Conservation (phyloP, 441 rosid genomes). For the Gossypium gossypioides region DNA sequence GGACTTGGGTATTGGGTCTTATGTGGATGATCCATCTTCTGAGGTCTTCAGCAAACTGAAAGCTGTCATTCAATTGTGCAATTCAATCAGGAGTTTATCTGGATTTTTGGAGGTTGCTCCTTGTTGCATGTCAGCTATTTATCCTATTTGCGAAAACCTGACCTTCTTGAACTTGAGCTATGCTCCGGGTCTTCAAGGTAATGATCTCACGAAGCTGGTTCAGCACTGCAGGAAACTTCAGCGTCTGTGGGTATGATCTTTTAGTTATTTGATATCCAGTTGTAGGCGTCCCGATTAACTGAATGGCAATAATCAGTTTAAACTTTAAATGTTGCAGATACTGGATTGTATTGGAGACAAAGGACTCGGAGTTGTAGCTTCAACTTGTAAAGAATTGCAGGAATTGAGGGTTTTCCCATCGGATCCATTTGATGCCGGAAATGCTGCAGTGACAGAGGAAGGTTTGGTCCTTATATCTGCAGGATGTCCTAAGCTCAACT, state of each 20-base stretch:
- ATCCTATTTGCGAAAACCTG: constrained; percentile 47
- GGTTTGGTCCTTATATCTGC: constrained; percentile 75
- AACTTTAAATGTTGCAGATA: constrained; percentile 43
- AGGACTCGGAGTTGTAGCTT: constrained; percentile 74
- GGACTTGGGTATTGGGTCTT: constrained; percentile 81
- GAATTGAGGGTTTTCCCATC: constrained; percentile 86
- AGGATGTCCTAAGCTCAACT: constrained; percentile 79
- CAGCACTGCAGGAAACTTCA: constrained; percentile 60
- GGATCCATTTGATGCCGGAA: constrained; percentile 44
- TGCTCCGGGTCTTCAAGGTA: constrained; percentile 61
- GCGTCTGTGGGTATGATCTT: constrained; percentile 62
- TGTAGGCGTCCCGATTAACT: background rate
- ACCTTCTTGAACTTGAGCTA: constrained; percentile 76
- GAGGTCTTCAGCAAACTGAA: constrained; percentile 38
- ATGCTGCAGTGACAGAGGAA: constrained; percentile 68
- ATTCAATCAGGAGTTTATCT: constrained; percentile 61
- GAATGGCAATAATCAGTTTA: constrained; percentile 10
- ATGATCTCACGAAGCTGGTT: constrained; percentile 52
- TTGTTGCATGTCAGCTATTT: constrained; percentile 48
- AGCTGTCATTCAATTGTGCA: constrained; percentile 39
- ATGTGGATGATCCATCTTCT: constrained; percentile 48
- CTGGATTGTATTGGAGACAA: constrained; percentile 80
- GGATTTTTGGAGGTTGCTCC: constrained; percentile 76
- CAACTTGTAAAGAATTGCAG: constrained; percentile 69
- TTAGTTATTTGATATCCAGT: background rate